Percentiles rank a stretch among this genome's conserved stretches.
Conservation (phyloP, 768 basidiomycete genomes). For the Boletus sp. region DNA sequence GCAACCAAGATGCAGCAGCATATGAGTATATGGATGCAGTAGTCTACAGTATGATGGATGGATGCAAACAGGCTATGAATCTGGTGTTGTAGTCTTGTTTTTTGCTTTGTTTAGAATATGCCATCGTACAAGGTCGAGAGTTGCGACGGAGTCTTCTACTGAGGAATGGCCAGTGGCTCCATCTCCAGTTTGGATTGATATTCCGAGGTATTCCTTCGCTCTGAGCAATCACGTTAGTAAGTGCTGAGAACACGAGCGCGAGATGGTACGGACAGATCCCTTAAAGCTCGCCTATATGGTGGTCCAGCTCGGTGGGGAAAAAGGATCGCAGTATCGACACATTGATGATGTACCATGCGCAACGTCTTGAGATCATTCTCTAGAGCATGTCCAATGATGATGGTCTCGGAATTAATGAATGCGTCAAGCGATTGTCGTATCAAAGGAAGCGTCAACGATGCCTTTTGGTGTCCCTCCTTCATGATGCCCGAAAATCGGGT, state of each 20-base stretch:
- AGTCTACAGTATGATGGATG: not conserved
- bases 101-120: slow-evolving; percentile 63
- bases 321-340: slow-evolving; percentile 84
- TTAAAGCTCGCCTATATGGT: slow-evolving; percentile 74
- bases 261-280: slow-evolving; percentile 61
- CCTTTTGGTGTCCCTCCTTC: slow-evolving; percentile 52
- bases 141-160: slow-evolving; percentile 83
- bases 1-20: not conserved
- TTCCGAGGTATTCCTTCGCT: slow-evolving; percentile 76
- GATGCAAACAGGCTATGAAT: slow-evolving; percentile 9
- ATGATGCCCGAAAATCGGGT: slow-evolving; percentile 88
- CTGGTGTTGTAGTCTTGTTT: slow-evolving; percentile 16
- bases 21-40: not conserved
- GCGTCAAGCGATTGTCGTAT: slow-evolving; percentile 66
- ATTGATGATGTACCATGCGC: slow-evolving; percentile 77
- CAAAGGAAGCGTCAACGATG: slow-evolving; percentile 61
- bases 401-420: slow-evolving; percentile 74
- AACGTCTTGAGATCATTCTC: slow-evolving; percentile 94
- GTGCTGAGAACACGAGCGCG: not conserved
- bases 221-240: slow-evolving; percentile 37
- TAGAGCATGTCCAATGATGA: slow-evolving; percentile 85
- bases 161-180: slow-evolving; percentile 82
- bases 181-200: slow-evolving; percentile 78
- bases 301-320: slow-evolving; percentile 82
- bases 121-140: slow-evolving; percentile 86